Base-by-base conservation (phyloP, 2,329 filamentous ascomycete genomes). In the Clonostachys solani region DNA sequence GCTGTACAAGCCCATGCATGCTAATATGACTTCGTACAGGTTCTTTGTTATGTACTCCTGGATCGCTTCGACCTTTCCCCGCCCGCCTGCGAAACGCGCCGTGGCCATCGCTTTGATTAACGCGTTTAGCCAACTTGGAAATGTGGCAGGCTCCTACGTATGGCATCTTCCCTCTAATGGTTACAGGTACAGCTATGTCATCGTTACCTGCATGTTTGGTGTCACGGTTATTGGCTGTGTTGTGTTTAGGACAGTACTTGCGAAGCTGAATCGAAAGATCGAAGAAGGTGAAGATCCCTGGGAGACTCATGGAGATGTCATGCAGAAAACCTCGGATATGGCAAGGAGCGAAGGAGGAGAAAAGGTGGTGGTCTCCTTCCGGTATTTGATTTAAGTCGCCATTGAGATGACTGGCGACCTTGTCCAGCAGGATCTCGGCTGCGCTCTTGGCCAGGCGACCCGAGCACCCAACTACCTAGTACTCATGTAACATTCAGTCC, bases 201-300 rank as follows among this genome's bases (percentile, higher is more conserved):
- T 85, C 47, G 82, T 84, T 6, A 74, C 77, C 12, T 69, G 78
- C 56, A 85, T 85, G 81, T 84, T 83, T 56, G 79, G 78, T 5
- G 54, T 80, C 38, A 78, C 81, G 0, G 74, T 82, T 33, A 33
- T 70, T 0, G 78, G 78, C 6, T 82, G 74, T 60, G 68, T 63
- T 45, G 48, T 62, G 23, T 74, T 81, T 65, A 68, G 71, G 19
- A 48, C 65, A 52, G 71, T 79, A 47, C 66, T 81, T 5, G 48
- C 60, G 6, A 59, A 64, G 46, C 58, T 77, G 50, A 79, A 79
- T 64, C 67, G 63, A 56, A 65, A 74, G 64, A 59, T 78, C 8
- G 73, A 71, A 48, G 59, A 56, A 16, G 65, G 63, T 44, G 71
- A 77, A 59, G 54, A 53, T 3, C 63, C 62, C 2, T 68, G 65